phyloP scores from a whole-genome alignment of 1,284 basidiomycete species.

The Apiotrichum gracile region DNA sequence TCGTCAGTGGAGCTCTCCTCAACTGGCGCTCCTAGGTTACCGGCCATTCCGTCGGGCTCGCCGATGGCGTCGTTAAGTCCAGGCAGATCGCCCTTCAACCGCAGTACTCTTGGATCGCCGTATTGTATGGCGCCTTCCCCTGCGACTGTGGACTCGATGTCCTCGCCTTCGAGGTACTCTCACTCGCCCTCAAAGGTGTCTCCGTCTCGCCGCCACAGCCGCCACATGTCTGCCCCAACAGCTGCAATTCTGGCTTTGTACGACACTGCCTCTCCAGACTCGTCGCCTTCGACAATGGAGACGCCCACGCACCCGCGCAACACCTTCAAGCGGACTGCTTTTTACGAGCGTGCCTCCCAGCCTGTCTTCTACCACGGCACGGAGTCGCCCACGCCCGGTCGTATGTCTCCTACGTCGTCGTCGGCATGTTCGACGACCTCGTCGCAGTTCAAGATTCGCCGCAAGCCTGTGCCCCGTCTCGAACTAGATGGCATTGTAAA shows the following conservation, averaged over 20 bases:
- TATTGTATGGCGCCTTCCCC: neutral
- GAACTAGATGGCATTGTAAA: neutral
- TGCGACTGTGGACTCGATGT: neutral
- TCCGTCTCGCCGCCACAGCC: too few species aligned
- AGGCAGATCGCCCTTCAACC: neutral
- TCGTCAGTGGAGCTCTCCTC: neutral
- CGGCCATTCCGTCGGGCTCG: neutral
- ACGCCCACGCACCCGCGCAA: neutral
- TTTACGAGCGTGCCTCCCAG: neutral
- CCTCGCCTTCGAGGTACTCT: neutral
- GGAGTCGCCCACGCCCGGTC: neutral
- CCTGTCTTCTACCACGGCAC: neutral
- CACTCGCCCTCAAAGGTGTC: neutral
- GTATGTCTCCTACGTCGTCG: neutral
- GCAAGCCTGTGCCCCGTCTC: slow-evolving; percentile 7
- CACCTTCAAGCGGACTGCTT: neutral
- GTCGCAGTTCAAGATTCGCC: slow-evolving; percentile 9
- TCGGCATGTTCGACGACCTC: slow-evolving; percentile 1
- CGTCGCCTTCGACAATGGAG: neutral
- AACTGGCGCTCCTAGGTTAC: neutral
- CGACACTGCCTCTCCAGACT: too few species aligned
- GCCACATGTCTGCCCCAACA: neutral
- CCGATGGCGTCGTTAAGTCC: neutral
- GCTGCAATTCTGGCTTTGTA: too few species aligned
- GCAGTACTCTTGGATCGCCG: neutral